Conservation (phyloP, 257 asterid species). For the Primulina eburnea region DNA sequence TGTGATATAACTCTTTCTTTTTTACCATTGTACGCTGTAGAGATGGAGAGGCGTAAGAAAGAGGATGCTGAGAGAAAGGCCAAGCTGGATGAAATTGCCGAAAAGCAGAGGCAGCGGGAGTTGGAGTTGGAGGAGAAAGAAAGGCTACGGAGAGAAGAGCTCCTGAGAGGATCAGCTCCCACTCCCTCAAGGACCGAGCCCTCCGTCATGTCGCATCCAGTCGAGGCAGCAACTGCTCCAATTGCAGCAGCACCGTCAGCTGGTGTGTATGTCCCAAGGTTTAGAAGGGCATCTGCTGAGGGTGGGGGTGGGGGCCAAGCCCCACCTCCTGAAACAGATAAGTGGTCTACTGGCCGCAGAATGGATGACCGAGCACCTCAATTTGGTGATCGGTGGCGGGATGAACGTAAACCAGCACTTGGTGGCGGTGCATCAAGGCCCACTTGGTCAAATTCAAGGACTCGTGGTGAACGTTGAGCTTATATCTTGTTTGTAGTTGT, state of each 20-base stretch:
- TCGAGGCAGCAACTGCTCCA: conserved; percentile 34
- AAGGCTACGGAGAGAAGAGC: conserved; percentile 44
- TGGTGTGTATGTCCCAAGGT: conserved; percentile 55
- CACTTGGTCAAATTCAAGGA: conserved; percentile 41
- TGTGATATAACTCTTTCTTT: background rate
- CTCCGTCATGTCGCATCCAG: conserved; percentile 30
- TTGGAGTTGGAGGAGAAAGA: conserved; percentile 67
- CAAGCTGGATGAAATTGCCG: conserved; percentile 71
- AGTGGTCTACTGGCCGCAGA: conserved; percentile 41
- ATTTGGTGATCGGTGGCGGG: conserved; percentile 49
- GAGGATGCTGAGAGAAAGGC: conserved; percentile 74
- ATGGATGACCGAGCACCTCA: conserved; percentile 36
- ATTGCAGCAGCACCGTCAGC: conserved; percentile 33
- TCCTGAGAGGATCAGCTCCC: conserved; percentile 31
- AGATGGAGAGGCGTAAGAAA: conserved; percentile 60
- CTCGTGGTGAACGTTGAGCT: conserved; percentile 29
- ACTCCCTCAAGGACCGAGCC: conserved; percentile 35
- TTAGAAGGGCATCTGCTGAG: conserved; percentile 29
- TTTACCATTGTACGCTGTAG: conserved; percentile 32
- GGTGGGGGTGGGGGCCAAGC: conserved; percentile 31
- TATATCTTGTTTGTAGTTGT: background rate
- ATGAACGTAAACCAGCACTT: conserved; percentile 37
- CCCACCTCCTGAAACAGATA: conserved; percentile 52
- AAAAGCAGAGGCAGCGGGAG: conserved; percentile 70
- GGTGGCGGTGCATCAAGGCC: conserved; percentile 41